These are phyloP conservation scores for Suhomyces xylopsoci DNA, from an alignment of 805 yeast species.

Conservation along the genomic window DNA sequence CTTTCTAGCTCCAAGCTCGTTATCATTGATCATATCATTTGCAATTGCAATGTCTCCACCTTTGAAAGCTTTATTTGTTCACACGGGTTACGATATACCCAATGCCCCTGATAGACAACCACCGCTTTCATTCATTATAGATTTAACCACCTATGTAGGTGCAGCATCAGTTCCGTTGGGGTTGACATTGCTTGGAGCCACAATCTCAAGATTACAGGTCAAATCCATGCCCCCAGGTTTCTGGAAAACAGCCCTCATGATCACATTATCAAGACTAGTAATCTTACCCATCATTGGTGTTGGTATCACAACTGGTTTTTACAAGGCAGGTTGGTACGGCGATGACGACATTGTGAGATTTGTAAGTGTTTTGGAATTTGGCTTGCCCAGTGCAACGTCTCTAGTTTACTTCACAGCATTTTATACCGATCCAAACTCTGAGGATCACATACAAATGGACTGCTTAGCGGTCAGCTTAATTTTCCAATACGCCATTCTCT, in stretches of 20 bases:
- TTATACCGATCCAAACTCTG: slow-evolving; percentile 63
- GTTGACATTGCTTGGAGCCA: slow-evolving; percentile 76
- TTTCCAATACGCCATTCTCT: slow-evolving; percentile 66
- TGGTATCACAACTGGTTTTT: slow-evolving; percentile 53
- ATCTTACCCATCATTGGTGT: slow-evolving; percentile 78
- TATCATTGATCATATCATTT: slow-evolving; percentile 64
- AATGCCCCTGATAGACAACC: slow-evolving; percentile 85
- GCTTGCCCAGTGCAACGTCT: slow-evolving; percentile 86
- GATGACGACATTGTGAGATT: slow-evolving; percentile 64
- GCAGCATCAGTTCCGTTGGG: slow-evolving; percentile 90
- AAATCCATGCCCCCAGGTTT: slow-evolving; percentile 63
- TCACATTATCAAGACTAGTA: slow-evolving; percentile 58
- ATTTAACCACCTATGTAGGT: slow-evolving; percentile 74
- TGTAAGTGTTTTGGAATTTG: slow-evolving; percentile 68
- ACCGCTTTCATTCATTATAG: slow-evolving; percentile 81
- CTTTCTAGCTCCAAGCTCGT: slow-evolving; percentile 67
- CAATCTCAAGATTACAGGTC: slow-evolving; percentile 72
- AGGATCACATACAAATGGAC: slow-evolving; percentile 69
- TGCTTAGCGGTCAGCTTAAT: slow-evolving; percentile 75
- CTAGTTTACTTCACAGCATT: slow-evolving; percentile 87
- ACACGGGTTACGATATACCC: slow-evolving; percentile 47
- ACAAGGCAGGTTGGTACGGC: slow-evolving; percentile 59
- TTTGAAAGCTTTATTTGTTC: slow-evolving; percentile 50
- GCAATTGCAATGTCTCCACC: slow-evolving; percentile 84
- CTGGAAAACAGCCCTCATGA: slow-evolving; percentile 59